These are phyloP conservation scores for Venturia carpophila DNA, from an alignment of 2,329 filamentous ascomycete species.

Conservation along the genomic window DNA sequence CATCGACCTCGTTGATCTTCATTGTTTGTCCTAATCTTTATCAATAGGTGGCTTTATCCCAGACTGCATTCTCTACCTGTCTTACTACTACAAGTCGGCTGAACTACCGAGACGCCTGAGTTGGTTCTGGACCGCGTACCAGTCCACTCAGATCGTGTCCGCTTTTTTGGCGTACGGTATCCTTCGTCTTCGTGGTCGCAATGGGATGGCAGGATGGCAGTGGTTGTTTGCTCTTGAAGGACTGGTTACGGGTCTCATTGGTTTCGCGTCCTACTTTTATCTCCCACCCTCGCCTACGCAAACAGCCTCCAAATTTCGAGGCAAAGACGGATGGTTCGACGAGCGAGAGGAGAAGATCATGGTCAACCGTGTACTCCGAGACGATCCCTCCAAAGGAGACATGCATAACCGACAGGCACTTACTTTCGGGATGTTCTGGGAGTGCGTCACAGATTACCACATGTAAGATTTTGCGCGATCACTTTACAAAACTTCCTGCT, in stretches of 20 bases:
- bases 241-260: slow-evolving; percentile 26
- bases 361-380: slow-evolving; percentile 53
- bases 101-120: slow-evolving; percentile 58
- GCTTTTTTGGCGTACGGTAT: slow-evolving; percentile 27
- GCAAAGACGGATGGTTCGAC: slow-evolving; percentile 57
- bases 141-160: slow-evolving; percentile 26
- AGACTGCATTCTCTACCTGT: slow-evolving; percentile 54
- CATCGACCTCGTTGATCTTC: not conserved
- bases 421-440: slow-evolving; percentile 40
- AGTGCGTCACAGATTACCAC: slow-evolving; percentile 47
- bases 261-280: slow-evolving; percentile 26
- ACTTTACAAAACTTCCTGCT: not conserved
- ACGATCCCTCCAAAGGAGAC: slow-evolving; percentile 50
- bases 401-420: slow-evolving; percentile 55
- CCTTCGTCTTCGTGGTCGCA: slow-evolving; percentile 25
- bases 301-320: slow-evolving; percentile 54
- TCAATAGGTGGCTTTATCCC: slow-evolving; percentile 36
- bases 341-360: slow-evolving; percentile 63
- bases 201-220: slow-evolving; percentile 24
- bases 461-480: slow-evolving; percentile 36
- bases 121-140: slow-evolving; percentile 50
- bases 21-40: not conserved
- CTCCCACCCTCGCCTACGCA: slow-evolving; percentile 48
- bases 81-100: slow-evolving; percentile 61
- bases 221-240: slow-evolving; percentile 30